Base-by-base conservation (phyloP, 805 yeast species). In the Cyberlindnera lachancei region DNA sequence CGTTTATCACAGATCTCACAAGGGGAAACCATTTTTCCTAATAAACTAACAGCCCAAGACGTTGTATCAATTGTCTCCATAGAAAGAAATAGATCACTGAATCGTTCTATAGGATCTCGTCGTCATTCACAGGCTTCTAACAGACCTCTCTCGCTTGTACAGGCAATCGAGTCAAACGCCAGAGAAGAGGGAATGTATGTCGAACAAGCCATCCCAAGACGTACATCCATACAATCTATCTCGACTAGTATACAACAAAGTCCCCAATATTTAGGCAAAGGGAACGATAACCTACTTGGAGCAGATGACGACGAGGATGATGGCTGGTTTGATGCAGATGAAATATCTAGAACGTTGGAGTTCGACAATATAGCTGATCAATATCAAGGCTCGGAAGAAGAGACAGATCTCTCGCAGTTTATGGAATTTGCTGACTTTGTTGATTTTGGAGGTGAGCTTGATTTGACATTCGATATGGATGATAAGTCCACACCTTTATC, bases 21-120 rank as follows among this genome's bases (percentile, higher is more conserved):
- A 59, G 77, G 79, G 17, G 79, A 80, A 35, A 73, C 76, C 0
- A 53, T 82, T 17, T 83, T 83, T 52, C 94, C 94, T 1, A 81
- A 77, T 49, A 70, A 75, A 3, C 59, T 83, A 20, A 78, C 68
- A 36, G 63, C 71, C 0, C 73, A 69, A 32, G 94, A 83, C 48
- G 82, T 83, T 9, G 83, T 79, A 42, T 76, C 83, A 28, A 83
- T 83, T 36, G 79, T 79, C 39, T 50, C 61, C 42, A 18, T 83
- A 27, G 94, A 83, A 52, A 65, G 88, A 38, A 71, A 81, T 7
- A 67, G 71, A 48, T 77, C 86, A 0, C 62, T 79, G 1, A 73
- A 81, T 1, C 44, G 59, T 25, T 55, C 62, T 2, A 37, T 50
- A 19, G 38, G 42, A n/a, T 58, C 62, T 6, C 34, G 45, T 48